Conservation (phyloP, 2,329 filamentous ascomycete species). For the Trichophyton mentagrophytes region DNA sequence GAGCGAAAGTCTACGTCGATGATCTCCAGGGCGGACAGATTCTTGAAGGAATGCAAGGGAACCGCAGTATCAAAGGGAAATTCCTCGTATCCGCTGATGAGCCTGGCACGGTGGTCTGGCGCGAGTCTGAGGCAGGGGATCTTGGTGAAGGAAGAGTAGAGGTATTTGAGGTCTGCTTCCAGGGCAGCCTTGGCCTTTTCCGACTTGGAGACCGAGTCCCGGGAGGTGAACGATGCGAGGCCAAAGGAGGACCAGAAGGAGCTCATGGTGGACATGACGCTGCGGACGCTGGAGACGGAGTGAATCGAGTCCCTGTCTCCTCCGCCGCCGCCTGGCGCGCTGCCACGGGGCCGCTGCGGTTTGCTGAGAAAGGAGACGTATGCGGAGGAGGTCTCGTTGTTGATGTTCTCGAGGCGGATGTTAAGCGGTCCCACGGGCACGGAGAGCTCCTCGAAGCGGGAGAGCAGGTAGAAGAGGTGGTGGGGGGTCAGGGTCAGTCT, state of each 20-base stretch:
- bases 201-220: constrained; percentile 65
- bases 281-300: constrained; percentile 91
- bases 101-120: constrained; percentile 80
- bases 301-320: constrained; percentile 82
- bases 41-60: constrained; percentile 94
- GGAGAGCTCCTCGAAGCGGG: constrained; percentile 82
- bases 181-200: constrained; percentile 82
- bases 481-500: constrained; percentile 90
- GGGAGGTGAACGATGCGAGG: constrained; percentile 47
- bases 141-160: constrained; percentile 97
- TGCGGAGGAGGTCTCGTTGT: constrained; percentile 70
- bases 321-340: neutral
- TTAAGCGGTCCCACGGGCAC: constrained; percentile 94
- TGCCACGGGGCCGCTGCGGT: constrained; percentile 62
- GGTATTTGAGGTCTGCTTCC: constrained; percentile 80
- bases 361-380: constrained; percentile 92
- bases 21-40: constrained; percentile 83
- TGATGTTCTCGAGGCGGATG: constrained; percentile 84
- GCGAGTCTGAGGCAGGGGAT: constrained; percentile 82
- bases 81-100: constrained; percentile 90
- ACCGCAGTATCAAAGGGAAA: constrained; percentile 97
- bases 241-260: constrained; percentile 82
- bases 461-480: constrained; percentile 91
- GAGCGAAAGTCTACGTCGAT: constrained; percentile 92
- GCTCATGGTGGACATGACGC: constrained; percentile 95